Conservation (phyloP, 2,329 filamentous ascomycete genomes). For the Colletotrichum sp. region DNA sequence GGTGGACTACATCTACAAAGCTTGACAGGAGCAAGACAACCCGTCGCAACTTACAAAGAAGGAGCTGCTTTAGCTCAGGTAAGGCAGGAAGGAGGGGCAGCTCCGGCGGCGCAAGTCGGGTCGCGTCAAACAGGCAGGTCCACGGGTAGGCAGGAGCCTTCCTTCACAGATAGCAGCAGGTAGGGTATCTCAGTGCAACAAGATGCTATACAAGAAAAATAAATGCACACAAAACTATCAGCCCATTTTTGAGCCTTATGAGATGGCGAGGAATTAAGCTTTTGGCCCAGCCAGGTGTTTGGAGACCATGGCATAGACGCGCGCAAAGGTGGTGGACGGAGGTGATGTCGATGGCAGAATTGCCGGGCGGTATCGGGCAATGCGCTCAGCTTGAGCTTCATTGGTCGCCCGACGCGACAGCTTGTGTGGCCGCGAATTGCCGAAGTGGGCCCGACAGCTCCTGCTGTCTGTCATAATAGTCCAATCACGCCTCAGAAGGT, state of each 20-base stretch:
- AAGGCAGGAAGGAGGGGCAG: background rate
- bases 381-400: background rate
- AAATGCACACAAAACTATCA: background rate
- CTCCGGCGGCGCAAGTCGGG: background rate
- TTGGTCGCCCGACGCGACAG: background rate
- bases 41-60: background rate
- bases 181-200: constrained; percentile 8
- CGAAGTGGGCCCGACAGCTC: background rate
- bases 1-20: background rate
- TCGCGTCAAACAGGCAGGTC: background rate
- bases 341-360: background rate
- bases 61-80: background rate
- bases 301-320: background rate
- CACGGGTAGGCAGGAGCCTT: background rate
- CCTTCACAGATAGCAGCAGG: background rate
- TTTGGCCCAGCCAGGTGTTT: background rate
- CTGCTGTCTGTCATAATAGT: background rate
- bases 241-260: background rate
- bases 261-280: background rate
- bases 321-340: background rate
- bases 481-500: background rate
- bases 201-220: background rate
- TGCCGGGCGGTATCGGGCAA: background rate
- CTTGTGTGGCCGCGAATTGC: background rate
- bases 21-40: background rate